phyloP scores from a whole-genome alignment of 1,139 yeast genomes.

The Hyphopichia fennica region DNA sequence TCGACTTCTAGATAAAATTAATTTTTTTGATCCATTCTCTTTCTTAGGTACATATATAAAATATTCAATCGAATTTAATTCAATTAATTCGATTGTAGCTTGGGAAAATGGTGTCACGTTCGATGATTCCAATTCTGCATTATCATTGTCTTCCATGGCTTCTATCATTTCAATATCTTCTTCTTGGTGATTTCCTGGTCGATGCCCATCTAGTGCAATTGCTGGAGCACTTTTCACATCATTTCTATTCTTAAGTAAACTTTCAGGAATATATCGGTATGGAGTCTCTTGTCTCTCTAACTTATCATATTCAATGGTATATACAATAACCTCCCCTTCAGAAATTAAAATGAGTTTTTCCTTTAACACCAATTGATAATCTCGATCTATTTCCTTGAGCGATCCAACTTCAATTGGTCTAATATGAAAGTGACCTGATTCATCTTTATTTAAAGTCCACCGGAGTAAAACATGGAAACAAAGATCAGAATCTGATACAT shows the following conservation, averaged over 20 bases:
- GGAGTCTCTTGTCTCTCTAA: neutral
- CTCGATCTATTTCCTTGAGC: neutral
- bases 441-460: neutral
- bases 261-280: neutral
- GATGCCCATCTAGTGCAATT: neutral
- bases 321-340: neutral
- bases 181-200: too few relatives aligned
- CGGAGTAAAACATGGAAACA: neutral
- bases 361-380: neutral
- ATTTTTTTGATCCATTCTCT: neutral
- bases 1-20: neutral
- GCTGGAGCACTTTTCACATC: neutral
- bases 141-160: too few relatives aligned
- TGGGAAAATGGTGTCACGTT: too few relatives aligned
- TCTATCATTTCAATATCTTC: too few relatives aligned
- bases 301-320: neutral
- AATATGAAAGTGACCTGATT: neutral
- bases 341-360: neutral
- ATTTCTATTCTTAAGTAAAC: neutral
- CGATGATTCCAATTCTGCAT: too few relatives aligned
- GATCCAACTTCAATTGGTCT: neutral
- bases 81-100: neutral
- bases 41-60: neutral
- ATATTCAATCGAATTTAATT: neutral
- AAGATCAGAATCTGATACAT: neutral